Percentiles rank a stretch among this genome's conserved stretches.
Conservation (phyloP, 306 rosid genomes). For the Vigna hirtella region DNA sequence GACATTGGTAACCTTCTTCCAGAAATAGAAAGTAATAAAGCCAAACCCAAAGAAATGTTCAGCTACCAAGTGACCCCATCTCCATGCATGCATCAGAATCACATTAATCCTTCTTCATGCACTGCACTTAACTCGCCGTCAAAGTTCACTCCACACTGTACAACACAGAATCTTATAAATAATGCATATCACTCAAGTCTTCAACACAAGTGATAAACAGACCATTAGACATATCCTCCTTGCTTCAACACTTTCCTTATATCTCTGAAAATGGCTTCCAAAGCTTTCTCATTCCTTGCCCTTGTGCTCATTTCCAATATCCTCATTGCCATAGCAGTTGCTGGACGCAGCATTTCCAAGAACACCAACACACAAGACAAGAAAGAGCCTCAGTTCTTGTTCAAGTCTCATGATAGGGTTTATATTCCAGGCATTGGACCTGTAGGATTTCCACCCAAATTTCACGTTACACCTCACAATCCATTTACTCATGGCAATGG, state of each 20-base stretch:
- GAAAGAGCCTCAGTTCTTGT: conserved; percentile 64
- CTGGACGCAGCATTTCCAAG: conserved; percentile 48
- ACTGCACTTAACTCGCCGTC: conserved; percentile 64
- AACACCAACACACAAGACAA: conserved; percentile 41
- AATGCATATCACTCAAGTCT: conserved; percentile 41
- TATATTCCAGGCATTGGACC: conserved; percentile 71
- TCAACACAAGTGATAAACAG: conserved; percentile 53
- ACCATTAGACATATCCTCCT: conserved; percentile 40
- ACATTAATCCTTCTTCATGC: not conserved
- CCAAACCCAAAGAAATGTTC: conserved; percentile 17
- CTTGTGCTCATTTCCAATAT: conserved; percentile 35
- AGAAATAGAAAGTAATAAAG: conserved; percentile 43
- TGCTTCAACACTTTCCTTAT: conserved; percentile 22
- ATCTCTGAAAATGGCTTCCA: conserved; percentile 44
- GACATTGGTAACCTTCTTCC: conserved; percentile 43
- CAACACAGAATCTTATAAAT: conserved; percentile 41
- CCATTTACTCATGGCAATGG: conserved; percentile 48
- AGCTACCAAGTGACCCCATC: conserved; percentile 35
- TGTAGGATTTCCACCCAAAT: conserved; percentile 48
- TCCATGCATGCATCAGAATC: conserved; percentile 13
- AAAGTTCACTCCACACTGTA: conserved; percentile 51
- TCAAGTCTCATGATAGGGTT: conserved; percentile 49
- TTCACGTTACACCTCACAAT: conserved; percentile 17
- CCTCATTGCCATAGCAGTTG: conserved; percentile 53
- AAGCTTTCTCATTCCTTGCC: conserved; percentile 34